Evolutionary conservation across 257 asterid species (phyloP).

Genomic region (Asclepias syriaca): DNA sequence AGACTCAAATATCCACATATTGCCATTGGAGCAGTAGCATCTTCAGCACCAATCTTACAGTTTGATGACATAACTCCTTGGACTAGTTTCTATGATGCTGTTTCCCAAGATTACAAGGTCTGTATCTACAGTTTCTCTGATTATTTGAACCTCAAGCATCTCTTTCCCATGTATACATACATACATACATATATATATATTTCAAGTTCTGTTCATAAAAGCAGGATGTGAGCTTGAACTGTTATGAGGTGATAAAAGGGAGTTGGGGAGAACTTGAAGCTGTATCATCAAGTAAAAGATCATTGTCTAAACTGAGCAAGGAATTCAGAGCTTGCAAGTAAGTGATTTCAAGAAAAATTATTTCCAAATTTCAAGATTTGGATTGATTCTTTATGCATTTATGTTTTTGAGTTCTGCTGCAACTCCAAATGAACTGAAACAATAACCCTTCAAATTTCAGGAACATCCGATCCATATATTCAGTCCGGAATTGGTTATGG

Average conservation of each 20-base stretch:
- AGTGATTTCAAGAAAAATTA: slow-evolving; percentile 13
- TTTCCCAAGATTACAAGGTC: slow-evolving; percentile 81
- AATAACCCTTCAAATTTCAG: slow-evolving; percentile 25
- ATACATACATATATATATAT: not conserved
- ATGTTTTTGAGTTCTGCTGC: not conserved
- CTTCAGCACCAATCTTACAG: slow-evolving; percentile 82
- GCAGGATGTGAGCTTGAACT: slow-evolving; percentile 62
- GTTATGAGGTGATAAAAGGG: slow-evolving; percentile 61
- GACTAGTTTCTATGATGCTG: slow-evolving; percentile 83
- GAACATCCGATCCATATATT: slow-evolving; percentile 32
- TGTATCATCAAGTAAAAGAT: slow-evolving; percentile 28
- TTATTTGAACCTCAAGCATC: not conserved
- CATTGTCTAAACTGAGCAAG: slow-evolving; percentile 43
- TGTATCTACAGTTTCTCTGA: not conserved
- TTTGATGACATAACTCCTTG: slow-evolving; percentile 72
- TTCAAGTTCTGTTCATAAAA: slow-evolving; percentile 7
- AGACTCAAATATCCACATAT: slow-evolving; percentile 72
- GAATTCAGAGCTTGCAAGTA: slow-evolving; percentile 72
- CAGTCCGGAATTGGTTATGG: slow-evolving; percentile 64
- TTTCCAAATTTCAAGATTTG: not conserved
- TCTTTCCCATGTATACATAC: not conserved
- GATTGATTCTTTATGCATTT: not conserved
- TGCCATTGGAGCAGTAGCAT: slow-evolving; percentile 81
- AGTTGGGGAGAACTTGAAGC: slow-evolving; percentile 64
- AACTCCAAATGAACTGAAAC: not conserved